These are phyloP conservation scores for Cercospora zeae-maydis DNA, from an alignment of 2,329 filamentous ascomycete species.

Conservation along the genomic window DNA sequence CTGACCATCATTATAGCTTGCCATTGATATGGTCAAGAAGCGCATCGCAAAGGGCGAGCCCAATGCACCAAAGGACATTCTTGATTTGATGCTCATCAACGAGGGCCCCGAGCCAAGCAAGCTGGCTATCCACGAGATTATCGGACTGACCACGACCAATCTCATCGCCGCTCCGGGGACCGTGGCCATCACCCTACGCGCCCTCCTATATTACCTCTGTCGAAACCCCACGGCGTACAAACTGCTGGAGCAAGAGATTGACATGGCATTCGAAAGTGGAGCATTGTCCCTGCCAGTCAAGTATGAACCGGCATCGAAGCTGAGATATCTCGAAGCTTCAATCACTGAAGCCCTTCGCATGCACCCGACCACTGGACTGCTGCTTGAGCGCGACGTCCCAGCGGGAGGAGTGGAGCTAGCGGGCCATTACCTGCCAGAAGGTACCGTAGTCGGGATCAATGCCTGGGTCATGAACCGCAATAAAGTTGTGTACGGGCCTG, in stretches of 20 bases:
- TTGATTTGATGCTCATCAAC: not conserved
- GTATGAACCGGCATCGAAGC: slow-evolving; percentile 31
- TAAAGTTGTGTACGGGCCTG: slow-evolving; percentile 31
- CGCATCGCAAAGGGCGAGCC: not conserved
- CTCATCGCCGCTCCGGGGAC: slow-evolving; percentile 32
- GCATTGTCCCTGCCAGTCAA: slow-evolving; percentile 4
- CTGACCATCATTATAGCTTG: not conserved
- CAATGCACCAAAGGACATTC: not conserved
- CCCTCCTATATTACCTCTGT: slow-evolving; percentile 37
- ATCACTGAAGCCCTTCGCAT: slow-evolving; percentile 45
- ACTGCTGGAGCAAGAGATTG: not conserved
- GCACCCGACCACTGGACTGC: slow-evolving; percentile 43
- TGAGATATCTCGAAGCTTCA: slow-evolving; percentile 43
- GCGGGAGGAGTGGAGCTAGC: not conserved
- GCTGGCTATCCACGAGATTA: not conserved
- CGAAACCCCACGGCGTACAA: slow-evolving; percentile 26
- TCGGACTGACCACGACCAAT: slow-evolving; percentile 2
- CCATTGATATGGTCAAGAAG: not conserved
- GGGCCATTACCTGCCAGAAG: slow-evolving; percentile 34
- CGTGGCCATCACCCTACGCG: slow-evolving; percentile 32
- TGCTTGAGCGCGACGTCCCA: slow-evolving; percentile 27
- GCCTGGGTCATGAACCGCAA: slow-evolving; percentile 35
- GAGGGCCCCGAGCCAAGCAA: not conserved
- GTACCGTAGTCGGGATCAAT: slow-evolving; percentile 30
- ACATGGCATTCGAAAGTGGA: not conserved